Evolutionary conservation across 352 stramenopile species (phyloP).

Genomic region (Phytophthora lateralis): DNA sequence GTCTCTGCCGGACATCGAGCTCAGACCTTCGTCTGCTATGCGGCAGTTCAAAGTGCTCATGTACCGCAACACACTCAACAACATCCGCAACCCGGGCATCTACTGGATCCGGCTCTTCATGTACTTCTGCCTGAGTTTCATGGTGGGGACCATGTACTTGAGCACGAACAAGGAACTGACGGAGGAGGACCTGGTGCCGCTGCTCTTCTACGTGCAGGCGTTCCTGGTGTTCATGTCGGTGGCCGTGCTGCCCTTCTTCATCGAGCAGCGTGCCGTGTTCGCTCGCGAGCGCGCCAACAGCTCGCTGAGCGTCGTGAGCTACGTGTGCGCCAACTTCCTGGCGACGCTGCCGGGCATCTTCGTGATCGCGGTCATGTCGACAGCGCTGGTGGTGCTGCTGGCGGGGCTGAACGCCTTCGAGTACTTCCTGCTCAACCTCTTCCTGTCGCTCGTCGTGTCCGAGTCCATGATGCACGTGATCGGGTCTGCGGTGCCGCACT

Average conservation of each 20-base stretch:
- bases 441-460: slow-evolving; percentile 70
- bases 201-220: slow-evolving; percentile 88
- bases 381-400: slow-evolving; percentile 52
- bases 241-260: slow-evolving; percentile 86
- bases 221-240: slow-evolving; percentile 92
- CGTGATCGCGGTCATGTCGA: slow-evolving; percentile 68
- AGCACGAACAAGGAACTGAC: slow-evolving; percentile 48
- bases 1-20: slow-evolving; percentile 28
- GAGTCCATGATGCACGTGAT: slow-evolving; percentile 86
- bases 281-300: slow-evolving; percentile 67
- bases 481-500: slow-evolving; percentile 68
- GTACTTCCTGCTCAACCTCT: slow-evolving; percentile 69
- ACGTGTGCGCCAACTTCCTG: slow-evolving; percentile 77
- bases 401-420: slow-evolving; percentile 61
- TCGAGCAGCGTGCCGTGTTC: slow-evolving; percentile 81
- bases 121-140: slow-evolving; percentile 72
- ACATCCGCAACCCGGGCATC: slow-evolving; percentile 67
- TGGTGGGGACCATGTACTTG: slow-evolving; percentile 80
- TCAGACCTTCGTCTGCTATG: slow-evolving; percentile 29
- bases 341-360: slow-evolving; percentile 65
- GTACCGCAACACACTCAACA: slow-evolving; percentile 66
- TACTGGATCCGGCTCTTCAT: slow-evolving; percentile 75
- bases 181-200: slow-evolving; percentile 46
- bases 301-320: slow-evolving; percentile 75
- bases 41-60: slow-evolving; percentile 53